Base-by-base conservation (phyloP, 495 filamentous ascomycete species). In the Corynascus novoguineensis region DNA sequence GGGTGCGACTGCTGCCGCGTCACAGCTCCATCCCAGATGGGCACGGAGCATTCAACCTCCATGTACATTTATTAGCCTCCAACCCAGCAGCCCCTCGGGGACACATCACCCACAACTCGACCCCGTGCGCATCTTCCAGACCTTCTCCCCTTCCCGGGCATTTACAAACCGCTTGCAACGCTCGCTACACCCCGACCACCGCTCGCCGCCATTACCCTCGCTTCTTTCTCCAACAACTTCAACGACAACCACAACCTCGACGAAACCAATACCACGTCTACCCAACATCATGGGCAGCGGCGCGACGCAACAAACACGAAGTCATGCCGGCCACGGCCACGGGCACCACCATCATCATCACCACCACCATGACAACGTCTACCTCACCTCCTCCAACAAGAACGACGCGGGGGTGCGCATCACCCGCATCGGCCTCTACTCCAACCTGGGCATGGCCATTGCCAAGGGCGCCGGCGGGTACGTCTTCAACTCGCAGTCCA, bases 341-440 rank as follows among this genome's bases (percentile, higher is more conserved):
- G 15, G 45, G 44, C 55, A 57, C 35, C 25, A 28, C 48, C 46
- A 50, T 59, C 68, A 73, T 47, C 68, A 82, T 47, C 68, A 82
- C 58, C 84, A 88, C 68, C 84, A 88, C 71, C 88, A 90, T 63
- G 89, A 93, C 74, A 96, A 92, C 77, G 83, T 85, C 28, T 97
- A 92, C 70, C 80, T 98, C 27, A 89, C 84, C 5, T 96, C 91
- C 1, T 79, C 77, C 32, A 91, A 98, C 74, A 95, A 89, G 71
- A 83, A 86, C 41, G 95, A 98, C 73, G 88, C 93, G 19, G 93
- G 90, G 55, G 93, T 98, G 57, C 85, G 90, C 50, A 98, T 98
- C 55, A 98, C 93, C 28, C 82, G 92, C 50, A 85, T 97, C 64
- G 93, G 93, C 8, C 81, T 98, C 34, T 86, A 87, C 64, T 90